These are phyloP conservation scores for Chrysoporthe deuterocubensis DNA, from an alignment of 2,329 filamentous ascomycete species.

Conservation along the genomic window DNA sequence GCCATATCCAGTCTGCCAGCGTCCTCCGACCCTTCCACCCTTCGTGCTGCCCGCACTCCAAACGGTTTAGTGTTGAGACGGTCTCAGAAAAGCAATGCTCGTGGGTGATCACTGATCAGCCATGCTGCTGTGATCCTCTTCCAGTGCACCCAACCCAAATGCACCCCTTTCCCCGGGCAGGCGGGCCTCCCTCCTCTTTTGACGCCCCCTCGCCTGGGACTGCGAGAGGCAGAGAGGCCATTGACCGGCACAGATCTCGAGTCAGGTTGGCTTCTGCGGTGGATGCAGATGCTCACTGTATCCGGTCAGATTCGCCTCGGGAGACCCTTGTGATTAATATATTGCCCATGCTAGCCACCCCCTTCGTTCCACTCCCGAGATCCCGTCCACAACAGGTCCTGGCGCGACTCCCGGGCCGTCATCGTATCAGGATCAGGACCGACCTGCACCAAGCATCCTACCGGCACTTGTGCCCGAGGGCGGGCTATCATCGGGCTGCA, in stretches of 20 bases:
- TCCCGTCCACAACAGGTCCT: constrained; percentile 2
- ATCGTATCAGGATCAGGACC: not conserved
- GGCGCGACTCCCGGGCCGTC: constrained; percentile 13
- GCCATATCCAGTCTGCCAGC: not conserved
- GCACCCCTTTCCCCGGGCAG: not conserved
- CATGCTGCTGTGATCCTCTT: too few species aligned
- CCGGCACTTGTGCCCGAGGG: constrained; percentile 12
- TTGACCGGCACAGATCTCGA: too few species aligned
- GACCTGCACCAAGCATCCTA: constrained; percentile 7
- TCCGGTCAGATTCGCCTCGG: not conserved
- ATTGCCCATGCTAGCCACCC: not conserved
- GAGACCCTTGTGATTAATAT: not conserved
- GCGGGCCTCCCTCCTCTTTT: not conserved
- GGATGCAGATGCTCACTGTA: not conserved
- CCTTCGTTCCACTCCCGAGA: constrained; percentile 2
- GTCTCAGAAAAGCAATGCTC: not conserved
- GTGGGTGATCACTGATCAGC: too few species aligned
- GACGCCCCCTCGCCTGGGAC: not conserved
- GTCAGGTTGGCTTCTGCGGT: too few species aligned
- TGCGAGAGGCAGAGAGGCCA: not conserved
- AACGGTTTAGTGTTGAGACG: not conserved
- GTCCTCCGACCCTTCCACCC: not conserved
- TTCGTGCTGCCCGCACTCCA: not conserved
- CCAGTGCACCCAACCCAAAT: not conserved
- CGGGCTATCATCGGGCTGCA: not conserved